Percentiles rank a stretch among this genome's conserved stretches.
Conservation (phyloP, 768 basidiomycete species). For the Nidula microcarpa region DNA sequence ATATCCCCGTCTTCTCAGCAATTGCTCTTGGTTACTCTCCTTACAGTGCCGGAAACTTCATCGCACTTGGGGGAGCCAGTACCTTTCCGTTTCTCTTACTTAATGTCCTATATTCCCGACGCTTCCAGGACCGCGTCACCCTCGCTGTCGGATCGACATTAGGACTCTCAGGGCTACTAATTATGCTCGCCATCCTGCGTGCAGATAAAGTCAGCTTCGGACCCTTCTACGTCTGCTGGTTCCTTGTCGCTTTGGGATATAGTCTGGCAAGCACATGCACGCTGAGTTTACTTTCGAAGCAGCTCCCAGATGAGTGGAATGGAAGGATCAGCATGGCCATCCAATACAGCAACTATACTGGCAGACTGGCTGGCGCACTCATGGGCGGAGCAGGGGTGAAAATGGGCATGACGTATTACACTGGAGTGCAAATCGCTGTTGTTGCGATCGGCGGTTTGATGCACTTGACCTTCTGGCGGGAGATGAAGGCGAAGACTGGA, state of each 20-base stretch:
- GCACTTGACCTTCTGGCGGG: constrained; percentile 54
- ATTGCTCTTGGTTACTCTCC: constrained; percentile 51
- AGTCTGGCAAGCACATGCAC: constrained; percentile 72
- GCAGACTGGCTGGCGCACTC: constrained; percentile 63
- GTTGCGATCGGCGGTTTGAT: constrained; percentile 56
- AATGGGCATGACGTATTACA: constrained; percentile 59
- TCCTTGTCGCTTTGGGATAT: constrained; percentile 66
- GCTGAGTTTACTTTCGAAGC: constrained; percentile 63
- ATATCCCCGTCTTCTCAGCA: constrained; percentile 60
- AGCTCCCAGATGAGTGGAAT: constrained; percentile 63
- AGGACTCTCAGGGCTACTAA: constrained; percentile 49
- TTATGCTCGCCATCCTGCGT: constrained; percentile 44
- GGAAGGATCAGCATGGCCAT: constrained; percentile 52
- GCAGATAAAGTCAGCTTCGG: constrained; percentile 40
- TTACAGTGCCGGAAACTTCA: constrained; percentile 65
- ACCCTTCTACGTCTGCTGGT: constrained; percentile 48
- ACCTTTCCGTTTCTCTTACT: constrained; percentile 65
- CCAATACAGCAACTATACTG: constrained; percentile 67
- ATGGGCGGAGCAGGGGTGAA: constrained; percentile 63
- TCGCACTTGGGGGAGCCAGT: constrained; percentile 60
- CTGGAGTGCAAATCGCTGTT: constrained; percentile 57
- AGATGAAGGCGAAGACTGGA: constrained; percentile 65
- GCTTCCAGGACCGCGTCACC: constrained; percentile 57
- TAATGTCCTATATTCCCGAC: constrained; percentile 54
- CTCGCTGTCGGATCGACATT: constrained; percentile 49